phyloP scores from a whole-genome alignment of 2,329 filamentous ascomycete species.

The Onygenales sp. region DNA sequence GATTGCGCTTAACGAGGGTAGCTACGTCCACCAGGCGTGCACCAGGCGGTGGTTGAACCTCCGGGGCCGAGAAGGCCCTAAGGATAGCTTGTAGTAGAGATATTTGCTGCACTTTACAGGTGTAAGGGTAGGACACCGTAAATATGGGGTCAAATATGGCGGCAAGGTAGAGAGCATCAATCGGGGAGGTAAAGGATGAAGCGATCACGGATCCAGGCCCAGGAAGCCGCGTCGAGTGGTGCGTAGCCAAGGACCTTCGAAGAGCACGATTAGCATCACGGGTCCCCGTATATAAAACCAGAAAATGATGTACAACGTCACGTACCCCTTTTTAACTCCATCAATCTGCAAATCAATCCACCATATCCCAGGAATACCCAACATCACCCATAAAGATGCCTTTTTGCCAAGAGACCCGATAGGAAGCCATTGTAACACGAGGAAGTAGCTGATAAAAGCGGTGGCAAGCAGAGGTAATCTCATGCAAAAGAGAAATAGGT shows the following conservation, averaged over 20 bases:
- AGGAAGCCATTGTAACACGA: constrained; percentile 73
- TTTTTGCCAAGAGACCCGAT: constrained; percentile 63
- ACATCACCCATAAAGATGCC: constrained; percentile 73
- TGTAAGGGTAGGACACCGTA: constrained; percentile 70
- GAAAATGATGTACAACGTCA: constrained; percentile 5
- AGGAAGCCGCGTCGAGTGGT: constrained; percentile 65
- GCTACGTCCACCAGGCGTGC: constrained; percentile 51
- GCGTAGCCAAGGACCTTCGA: constrained; percentile 57
- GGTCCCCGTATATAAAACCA: neutral
- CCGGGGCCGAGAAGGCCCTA: constrained; percentile 57
- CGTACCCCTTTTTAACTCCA: constrained; percentile 79
- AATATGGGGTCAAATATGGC: constrained; percentile 96
- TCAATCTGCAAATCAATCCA: constrained; percentile 99
- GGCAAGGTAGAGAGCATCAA: constrained; percentile 88
- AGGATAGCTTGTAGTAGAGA: constrained; percentile 66
- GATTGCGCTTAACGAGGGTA: constrained; percentile 57
- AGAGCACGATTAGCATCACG: neutral
- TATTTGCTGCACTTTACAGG: constrained; percentile 63
- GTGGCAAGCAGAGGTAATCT: constrained; percentile 69
- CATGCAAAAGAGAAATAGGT: constrained; percentile 65
- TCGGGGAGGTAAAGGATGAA: constrained; percentile 80
- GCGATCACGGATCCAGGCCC: constrained; percentile 74
- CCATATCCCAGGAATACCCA: constrained; percentile 88
- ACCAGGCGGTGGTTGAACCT: constrained; percentile 36
- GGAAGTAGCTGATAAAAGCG: constrained; percentile 62